These are phyloP conservation scores for Talaromyces sp. DNA, from an alignment of 2,329 filamentous ascomycete genomes.

Conservation along the genomic window DNA sequence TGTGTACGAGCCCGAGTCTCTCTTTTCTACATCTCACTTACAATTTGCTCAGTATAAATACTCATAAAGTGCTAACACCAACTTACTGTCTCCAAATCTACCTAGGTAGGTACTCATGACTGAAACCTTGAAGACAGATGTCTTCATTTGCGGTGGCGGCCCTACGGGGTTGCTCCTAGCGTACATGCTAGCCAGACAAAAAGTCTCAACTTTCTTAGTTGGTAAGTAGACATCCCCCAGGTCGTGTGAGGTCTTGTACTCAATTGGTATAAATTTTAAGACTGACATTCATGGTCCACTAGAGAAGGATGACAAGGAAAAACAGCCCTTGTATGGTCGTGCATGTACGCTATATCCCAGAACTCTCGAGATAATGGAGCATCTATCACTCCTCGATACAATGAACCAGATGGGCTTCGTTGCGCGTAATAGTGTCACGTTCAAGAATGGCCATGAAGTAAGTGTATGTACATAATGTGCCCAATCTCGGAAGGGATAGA, in stretches of 20 bases:
- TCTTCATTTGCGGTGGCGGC: background rate
- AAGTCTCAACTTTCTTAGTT: background rate
- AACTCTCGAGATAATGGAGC: background rate
- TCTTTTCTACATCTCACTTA: too few species aligned
- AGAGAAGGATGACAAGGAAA: background rate
- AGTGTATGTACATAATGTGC: too few species aligned
- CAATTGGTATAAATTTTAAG: background rate
- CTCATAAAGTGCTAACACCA: background rate
- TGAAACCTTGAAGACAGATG: background rate
- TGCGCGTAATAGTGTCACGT: background rate
- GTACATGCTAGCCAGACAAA: background rate
- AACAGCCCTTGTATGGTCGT: background rate
- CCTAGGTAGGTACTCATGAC: too few species aligned
- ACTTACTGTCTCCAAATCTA: background rate
- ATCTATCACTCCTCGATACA: background rate
- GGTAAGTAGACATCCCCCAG: background rate
- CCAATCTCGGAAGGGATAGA: too few species aligned
- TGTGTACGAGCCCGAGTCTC: background rate
- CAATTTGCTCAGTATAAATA: too few species aligned
- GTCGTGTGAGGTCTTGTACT: too few species aligned
- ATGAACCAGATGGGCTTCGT: background rate
- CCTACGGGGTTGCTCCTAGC: background rate
- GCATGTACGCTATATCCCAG: background rate
- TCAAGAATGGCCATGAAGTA: background rate
- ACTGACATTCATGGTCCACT: background rate